phyloP scores from a whole-genome alignment of 139 green algal genomes.

The Chloropicon primus region DNA sequence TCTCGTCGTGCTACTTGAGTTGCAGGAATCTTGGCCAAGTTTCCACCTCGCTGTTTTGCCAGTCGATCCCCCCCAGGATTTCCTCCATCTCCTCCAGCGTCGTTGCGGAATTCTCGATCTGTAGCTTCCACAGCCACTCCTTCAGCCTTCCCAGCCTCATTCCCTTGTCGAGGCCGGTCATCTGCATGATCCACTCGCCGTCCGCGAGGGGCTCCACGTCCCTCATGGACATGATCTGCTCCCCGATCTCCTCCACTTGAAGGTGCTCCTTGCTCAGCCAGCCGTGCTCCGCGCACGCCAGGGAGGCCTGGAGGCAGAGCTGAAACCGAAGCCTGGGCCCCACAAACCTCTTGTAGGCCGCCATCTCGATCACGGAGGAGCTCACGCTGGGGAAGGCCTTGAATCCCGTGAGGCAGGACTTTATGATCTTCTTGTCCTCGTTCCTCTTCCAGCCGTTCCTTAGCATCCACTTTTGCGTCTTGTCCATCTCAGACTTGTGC shows the following conservation, averaged over 20 bases:
- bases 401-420: not conserved
- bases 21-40: not conserved
- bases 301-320: not conserved
- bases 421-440: not conserved
- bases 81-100: not conserved
- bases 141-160: not conserved
- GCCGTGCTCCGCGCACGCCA: not conserved
- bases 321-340: not conserved
- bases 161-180: not conserved
- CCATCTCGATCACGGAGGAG: not conserved
- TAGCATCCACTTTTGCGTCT: not conserved
- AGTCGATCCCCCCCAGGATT: not conserved
- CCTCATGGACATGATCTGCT: not conserved
- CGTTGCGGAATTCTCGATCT: not conserved
- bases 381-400: not conserved
- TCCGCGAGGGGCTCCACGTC: not conserved
- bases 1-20: not conserved
- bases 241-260: not conserved
- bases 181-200: not conserved
- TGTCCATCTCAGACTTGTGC: not conserved
- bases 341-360: not conserved
- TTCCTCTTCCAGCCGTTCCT: not conserved
- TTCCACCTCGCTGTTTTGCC: not conserved
- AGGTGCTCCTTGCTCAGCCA: not conserved
- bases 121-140: not conserved